These are phyloP conservation scores for Clohesyomyces aquaticus DNA, from an alignment of 495 filamentous ascomycete species.

Conservation along the genomic window DNA sequence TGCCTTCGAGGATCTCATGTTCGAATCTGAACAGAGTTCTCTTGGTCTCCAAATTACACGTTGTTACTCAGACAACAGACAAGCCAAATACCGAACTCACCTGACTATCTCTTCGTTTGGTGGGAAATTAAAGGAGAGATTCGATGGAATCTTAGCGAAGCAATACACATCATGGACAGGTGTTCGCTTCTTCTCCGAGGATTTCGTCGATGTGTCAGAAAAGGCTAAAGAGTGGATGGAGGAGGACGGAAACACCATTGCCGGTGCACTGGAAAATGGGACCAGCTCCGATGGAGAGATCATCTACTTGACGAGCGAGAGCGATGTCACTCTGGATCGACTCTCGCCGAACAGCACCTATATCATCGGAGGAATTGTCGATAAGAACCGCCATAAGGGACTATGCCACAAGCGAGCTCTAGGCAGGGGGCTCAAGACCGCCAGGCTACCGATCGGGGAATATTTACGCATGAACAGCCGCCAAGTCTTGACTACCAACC, in stretches of 20 bases:
- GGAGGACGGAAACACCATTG: slow-evolving; percentile 55
- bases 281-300: slow-evolving; percentile 40
- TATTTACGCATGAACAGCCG: slow-evolving; percentile 87
- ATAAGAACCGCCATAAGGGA: slow-evolving; percentile 93
- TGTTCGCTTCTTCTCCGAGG: slow-evolving; percentile 67
- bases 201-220: slow-evolving; percentile 68
- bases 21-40: slow-evolving; percentile 77
- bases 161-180: slow-evolving; percentile 78
- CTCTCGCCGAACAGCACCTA: slow-evolving; percentile 86
- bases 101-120: slow-evolving; percentile 76
- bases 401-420: slow-evolving; percentile 83
- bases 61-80: slow-evolving; percentile 83
- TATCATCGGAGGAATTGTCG: slow-evolving; percentile 91
- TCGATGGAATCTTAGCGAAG: slow-evolving; percentile 71
- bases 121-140: slow-evolving; percentile 74
- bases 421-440: slow-evolving; percentile 76
- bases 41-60: slow-evolving; percentile 81
- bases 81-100: slow-evolving; percentile 65
- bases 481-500: slow-evolving; percentile 85
- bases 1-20: slow-evolving; percentile 89
- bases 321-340: slow-evolving; percentile 73
- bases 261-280: slow-evolving; percentile 53
- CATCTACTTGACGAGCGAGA: slow-evolving; percentile 88
- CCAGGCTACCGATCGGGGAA: slow-evolving; percentile 88
- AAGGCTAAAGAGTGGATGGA: slow-evolving; percentile 64